Evolutionary conservation across 129 eudicot species (phyloP), one percentile per base, ranked within the genome.

Genomic region (Artemisia argyi): DNA sequence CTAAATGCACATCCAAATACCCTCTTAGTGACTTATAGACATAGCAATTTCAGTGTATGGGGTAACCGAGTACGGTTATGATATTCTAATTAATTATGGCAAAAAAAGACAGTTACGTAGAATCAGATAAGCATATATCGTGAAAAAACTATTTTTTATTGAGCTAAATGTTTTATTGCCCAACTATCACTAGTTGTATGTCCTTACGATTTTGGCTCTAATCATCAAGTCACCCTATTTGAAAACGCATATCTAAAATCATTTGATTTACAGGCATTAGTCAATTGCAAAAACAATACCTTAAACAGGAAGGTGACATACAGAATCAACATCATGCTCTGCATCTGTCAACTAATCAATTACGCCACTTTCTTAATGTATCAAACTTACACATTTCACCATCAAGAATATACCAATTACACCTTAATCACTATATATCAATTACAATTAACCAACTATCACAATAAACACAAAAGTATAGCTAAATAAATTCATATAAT

Each of bases 311-410:
- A 65, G 30, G 15, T 17, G 39, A 57, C 24, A 56, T 3, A 56
- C 28, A 77, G 58, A 53, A 77, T 44, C 76, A 44, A 51, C 51
- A 19, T 35, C 69, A 61, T 44, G 24, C 51, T 59, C 4, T 22
- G 24, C 46, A 39, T 39, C 10, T 39, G 46, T 39, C 46, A 39
- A 39, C 46, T 39, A 39, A 39, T 39, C 46, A 74, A 17, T 67
- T 59, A 72, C 5, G 5, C 16, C 39, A 49, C 76, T 59, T 58
- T 49, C 61, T 9, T 42, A 48, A 20, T 65, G 53, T 17, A 13
- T 26, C 55, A 47, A 11, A 46, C 6, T 3, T 13, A n/a, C 15
- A 3, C 15, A 14, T 62, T 28, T 26, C 9, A 61, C 10, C 12
- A 15, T 7, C 10, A 55, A 15, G 22, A 55, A 15, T 30, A 13